These are phyloP conservation scores for Colletotrichum tamarilloi DNA, from an alignment of 2,329 filamentous ascomycete species.

Conservation along the genomic window DNA sequence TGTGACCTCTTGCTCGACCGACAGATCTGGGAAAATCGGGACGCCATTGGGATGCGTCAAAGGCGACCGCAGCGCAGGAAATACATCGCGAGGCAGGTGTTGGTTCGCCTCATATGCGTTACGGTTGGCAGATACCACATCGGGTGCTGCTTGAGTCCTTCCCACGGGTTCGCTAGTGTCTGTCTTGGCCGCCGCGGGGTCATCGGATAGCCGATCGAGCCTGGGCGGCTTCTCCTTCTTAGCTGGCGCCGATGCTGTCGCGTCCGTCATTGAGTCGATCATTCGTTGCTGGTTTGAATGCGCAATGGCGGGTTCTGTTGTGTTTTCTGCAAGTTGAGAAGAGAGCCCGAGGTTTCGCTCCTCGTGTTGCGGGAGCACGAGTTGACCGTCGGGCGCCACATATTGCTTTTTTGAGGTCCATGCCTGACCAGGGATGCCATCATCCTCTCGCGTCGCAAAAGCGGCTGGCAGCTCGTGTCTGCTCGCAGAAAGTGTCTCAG, in stretches of 20 bases:
- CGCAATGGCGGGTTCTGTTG: background rate
- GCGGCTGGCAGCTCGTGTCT: background rate
- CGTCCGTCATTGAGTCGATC: background rate
- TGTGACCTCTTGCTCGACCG: slow-evolving; percentile 47
- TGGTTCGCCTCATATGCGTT: background rate
- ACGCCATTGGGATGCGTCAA: slow-evolving; percentile 51
- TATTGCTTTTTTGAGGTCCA: background rate
- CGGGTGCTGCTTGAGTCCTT: background rate
- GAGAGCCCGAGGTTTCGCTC: background rate
- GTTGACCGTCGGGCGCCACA: background rate
- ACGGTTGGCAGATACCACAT: background rate
- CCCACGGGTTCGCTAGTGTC: background rate
- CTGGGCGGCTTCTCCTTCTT: background rate
- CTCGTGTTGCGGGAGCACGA: background rate
- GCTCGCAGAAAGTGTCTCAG: slow-evolving; percentile 27
- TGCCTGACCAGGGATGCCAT: slow-evolving; percentile 6
- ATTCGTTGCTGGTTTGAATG: background rate
- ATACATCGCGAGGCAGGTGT: background rate
- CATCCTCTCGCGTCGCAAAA: background rate
- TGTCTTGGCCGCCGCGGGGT: background rate
- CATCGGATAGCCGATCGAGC: background rate
- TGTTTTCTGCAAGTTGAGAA: background rate
- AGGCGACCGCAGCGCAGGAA: slow-evolving; percentile 40
- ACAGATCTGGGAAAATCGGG: slow-evolving; percentile 50
- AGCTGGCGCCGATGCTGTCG: background rate